Base-by-base conservation (phyloP, 495 filamentous ascomycete species). In the Lophium mytilinum region DNA sequence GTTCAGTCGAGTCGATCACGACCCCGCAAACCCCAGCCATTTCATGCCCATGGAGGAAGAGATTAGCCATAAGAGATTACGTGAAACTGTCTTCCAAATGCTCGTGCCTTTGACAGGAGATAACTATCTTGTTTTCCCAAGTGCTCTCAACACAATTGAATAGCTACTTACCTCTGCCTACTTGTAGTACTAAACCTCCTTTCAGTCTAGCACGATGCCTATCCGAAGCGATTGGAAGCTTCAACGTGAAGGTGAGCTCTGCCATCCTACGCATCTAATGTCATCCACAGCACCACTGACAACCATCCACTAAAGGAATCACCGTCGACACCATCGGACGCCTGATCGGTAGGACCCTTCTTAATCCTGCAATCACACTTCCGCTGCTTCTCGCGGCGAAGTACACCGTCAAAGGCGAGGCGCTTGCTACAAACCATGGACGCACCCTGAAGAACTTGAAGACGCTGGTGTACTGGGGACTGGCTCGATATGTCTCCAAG, bases 301-400 rank as follows among this genome's bases (percentile, higher is more conserved):
- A 40, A 9, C 21, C n/a, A 43, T 12, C 3, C 18, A 42, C 18
- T 18, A 4, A 56, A 83, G 84, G 84, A 42, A 78, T 88, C 66
- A 83, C 80, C 14, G 71, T 73, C 41, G 84, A 88, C 67, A 76
- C 80, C 4, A 36, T 86, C 41, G 68, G 78, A 24, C 71, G 69
- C 41, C 60, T 83, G 36, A 64, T 89, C 58, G 69, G 76, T 51
- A 69, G 68, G 19, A 87, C 81, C 1, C 62, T 80, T 30, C 72
- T 87, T 36, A 81, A 83, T 62, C 83, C 85, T 8, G 72, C 72
- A 53, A 72, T 86, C 14, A 73, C 82, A 1, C 71, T 84, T n/a
- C 74, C 84, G 0, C 71, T 86, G 36, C 56, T 85, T 39, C 72
- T 83, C 9, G 66, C 82, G 6, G 77, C 80, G 24, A 76, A 78